Evolutionary conservation across 2,329 filamentous ascomycete species (phyloP).

Genomic region (Dothistroma septosporum): DNA sequence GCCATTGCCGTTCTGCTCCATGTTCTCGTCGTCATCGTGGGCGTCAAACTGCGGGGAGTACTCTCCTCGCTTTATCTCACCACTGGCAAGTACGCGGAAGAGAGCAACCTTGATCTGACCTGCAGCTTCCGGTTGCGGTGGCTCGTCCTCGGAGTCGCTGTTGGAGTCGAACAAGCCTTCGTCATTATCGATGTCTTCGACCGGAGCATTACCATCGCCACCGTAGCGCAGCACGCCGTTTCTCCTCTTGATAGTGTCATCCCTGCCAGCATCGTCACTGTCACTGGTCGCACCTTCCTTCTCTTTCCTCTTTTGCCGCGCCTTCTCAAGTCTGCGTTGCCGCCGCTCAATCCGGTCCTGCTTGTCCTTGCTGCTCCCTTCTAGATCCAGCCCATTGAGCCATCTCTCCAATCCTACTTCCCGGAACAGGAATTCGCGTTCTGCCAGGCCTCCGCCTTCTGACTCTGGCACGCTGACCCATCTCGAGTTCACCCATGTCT

Average conservation of each 20-base stretch:
- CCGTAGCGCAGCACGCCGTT: slow-evolving; percentile 74
- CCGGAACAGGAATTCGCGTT: slow-evolving; percentile 94
- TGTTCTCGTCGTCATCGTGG: slow-evolving; percentile 81
- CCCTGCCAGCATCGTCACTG: slow-evolving; percentile 47
- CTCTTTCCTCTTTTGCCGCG: slow-evolving; percentile 63
- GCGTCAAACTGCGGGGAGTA: slow-evolving; percentile 97
- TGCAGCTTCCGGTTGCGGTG: slow-evolving; percentile 81
- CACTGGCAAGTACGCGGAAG: slow-evolving; percentile 90
- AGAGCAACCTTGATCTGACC: slow-evolving; percentile 98
- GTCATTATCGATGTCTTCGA: slow-evolving; percentile 67
- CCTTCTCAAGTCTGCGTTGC: slow-evolving; percentile 65
- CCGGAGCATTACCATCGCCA: slow-evolving; percentile 66
- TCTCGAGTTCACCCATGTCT: slow-evolving; percentile 97
- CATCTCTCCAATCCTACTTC: slow-evolving; percentile 94
- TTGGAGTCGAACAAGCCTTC: slow-evolving; percentile 57
- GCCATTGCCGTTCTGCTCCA: slow-evolving; percentile 51
- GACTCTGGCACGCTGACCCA: slow-evolving; percentile 93
- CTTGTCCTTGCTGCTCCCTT: slow-evolving; percentile 70
- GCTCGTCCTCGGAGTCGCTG: slow-evolving; percentile 72
- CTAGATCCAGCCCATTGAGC: slow-evolving; percentile 91
- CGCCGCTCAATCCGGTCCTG: slow-evolving; percentile 70
- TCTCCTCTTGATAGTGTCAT: slow-evolving; percentile 35
- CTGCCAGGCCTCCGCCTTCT: slow-evolving; percentile 89
- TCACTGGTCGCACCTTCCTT: slow-evolving; percentile 51
- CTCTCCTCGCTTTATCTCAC: slow-evolving; percentile 95